phyloP scores from a whole-genome alignment of 441 rosid genomes.

The Syzygium malaccense region DNA sequence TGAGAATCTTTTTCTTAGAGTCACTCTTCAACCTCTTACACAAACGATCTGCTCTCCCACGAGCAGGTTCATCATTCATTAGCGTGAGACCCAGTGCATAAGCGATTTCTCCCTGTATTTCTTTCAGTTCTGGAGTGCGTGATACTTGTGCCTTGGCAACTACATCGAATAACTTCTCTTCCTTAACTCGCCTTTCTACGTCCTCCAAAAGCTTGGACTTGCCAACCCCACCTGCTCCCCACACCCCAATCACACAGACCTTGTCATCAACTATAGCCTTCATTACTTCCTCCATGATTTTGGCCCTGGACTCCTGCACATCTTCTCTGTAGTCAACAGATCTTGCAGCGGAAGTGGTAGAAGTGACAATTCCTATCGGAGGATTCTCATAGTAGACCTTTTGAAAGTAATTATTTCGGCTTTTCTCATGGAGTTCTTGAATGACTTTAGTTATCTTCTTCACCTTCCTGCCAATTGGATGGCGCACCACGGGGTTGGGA shows the following conservation, averaged over 20 bases:
- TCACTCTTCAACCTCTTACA: accelerated
- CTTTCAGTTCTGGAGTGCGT: accelerated
- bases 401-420: neutral
- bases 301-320: accelerated
- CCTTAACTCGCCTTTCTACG: accelerated
- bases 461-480: neutral
- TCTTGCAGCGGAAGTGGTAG: accelerated
- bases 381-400: neutral
- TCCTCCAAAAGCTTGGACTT: neutral
- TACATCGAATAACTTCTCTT: accelerated
- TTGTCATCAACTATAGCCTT: neutral
- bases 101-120: accelerated
- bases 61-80: accelerated
- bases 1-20: accelerated
- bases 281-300: accelerated
- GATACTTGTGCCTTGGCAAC: accelerated
- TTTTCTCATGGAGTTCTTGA: neutral
- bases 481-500: neutral
- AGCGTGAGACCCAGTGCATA: accelerated
- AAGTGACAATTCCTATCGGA: neutral
- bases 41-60: accelerated
- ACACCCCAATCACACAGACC: accelerated
- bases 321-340: accelerated
- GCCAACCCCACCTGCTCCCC: accelerated
- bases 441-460: neutral